Evolutionary conservation across 305 asterid genomes (phyloP).

Genomic region (Solanum hybrid): DNA sequence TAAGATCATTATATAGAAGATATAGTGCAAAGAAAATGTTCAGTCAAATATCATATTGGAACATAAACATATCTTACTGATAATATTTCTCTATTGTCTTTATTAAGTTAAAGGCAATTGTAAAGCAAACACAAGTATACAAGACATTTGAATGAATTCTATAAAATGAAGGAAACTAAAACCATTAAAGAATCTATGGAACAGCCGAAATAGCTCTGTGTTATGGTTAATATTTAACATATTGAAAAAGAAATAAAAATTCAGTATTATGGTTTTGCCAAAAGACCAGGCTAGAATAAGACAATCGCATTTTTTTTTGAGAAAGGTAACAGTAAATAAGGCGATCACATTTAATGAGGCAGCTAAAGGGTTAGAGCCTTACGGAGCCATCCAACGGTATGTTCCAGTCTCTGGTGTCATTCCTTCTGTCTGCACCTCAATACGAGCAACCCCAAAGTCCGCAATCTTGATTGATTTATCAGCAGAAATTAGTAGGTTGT

Average conservation of each 20-base stretch:
- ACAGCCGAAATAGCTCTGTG: neutral
- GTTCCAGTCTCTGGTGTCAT: constrained; percentile 99
- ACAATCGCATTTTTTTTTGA: neutral
- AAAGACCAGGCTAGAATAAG: neutral
- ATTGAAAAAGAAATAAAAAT: neutral
- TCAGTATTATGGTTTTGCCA: neutral
- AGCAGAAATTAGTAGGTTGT: constrained; percentile 84
- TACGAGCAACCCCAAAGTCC: constrained; percentile 96
- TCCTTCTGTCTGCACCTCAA: constrained; percentile 97
- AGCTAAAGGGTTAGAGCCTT: constrained; percentile 23
- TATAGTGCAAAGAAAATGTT: neutral
- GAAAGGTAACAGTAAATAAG: neutral
- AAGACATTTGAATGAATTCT: neutral
- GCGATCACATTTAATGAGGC: neutral
- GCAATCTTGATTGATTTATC: constrained; percentile 94
- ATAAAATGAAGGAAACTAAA: neutral
- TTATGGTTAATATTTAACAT: neutral
- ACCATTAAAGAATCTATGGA: neutral
- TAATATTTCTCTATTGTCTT: neutral
- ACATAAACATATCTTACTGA: neutral
- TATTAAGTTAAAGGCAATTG: neutral
- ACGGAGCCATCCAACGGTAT: constrained; percentile 99
- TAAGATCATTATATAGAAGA: neutral
- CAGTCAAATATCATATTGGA: neutral
- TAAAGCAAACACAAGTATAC: neutral